These are phyloP conservation scores for Delitschia confertaspora DNA, from an alignment of 495 filamentous ascomycete species.

Conservation along the genomic window DNA sequence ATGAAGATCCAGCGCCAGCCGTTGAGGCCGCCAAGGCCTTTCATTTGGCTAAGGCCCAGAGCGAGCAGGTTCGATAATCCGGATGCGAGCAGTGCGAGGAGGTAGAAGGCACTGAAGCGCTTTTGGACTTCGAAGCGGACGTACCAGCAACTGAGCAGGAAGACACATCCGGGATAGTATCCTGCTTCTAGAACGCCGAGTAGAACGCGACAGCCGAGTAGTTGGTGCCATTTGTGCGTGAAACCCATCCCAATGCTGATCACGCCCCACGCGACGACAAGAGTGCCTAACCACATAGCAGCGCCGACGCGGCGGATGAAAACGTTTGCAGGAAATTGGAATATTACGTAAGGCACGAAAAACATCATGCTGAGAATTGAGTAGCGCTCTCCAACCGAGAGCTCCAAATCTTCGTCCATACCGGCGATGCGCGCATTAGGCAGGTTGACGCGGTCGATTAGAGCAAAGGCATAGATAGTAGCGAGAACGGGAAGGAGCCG, in stretches of 20 bases:
- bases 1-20: slow-evolving; percentile 21
- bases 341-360: slow-evolving; percentile 19
- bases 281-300: slow-evolving; percentile 3
- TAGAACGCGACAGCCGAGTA: slow-evolving; percentile 11
- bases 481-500: slow-evolving; percentile 6
- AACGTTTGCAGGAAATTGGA: slow-evolving; percentile 9
- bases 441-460: slow-evolving; percentile 57
- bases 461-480: slow-evolving; percentile 63
- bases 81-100: slow-evolving; percentile 11
- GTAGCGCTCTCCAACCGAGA: slow-evolving; percentile 41
- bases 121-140: slow-evolving; percentile 30
- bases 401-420: slow-evolving; percentile 54
- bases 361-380: slow-evolving; percentile 9
- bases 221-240: slow-evolving; percentile 10
- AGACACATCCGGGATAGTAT: slow-evolving; percentile 11
- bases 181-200: slow-evolving; percentile 17
- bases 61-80: slow-evolving; percentile 16
- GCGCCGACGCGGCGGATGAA: slow-evolving; percentile 10
- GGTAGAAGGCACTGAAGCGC: slow-evolving; percentile 16
- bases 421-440: slow-evolving; percentile 78
- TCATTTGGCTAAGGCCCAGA: slow-evolving; percentile 13
- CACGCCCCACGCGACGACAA: slow-evolving; percentile 12
- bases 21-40: slow-evolving; percentile 1
- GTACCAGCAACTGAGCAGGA: slow-evolving; percentile 11
- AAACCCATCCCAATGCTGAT: slow-evolving; percentile 20